Conservation (phyloP, 768 basidiomycete genomes). For the Tylopilus felleus region DNA sequence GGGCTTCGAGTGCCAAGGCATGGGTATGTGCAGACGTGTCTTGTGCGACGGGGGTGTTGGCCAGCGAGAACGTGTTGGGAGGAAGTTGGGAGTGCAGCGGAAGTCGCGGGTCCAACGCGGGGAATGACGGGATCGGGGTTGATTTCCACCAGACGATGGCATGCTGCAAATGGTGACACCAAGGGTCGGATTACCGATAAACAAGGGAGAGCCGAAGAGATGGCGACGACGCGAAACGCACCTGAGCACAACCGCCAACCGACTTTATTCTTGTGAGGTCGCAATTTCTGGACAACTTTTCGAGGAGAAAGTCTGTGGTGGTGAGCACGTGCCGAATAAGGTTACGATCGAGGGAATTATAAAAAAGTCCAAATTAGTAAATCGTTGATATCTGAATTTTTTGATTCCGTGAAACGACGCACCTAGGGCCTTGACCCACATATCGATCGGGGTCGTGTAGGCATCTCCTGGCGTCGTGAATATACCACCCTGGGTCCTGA, state of each 20-base stretch:
- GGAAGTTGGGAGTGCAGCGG: conserved; percentile 68
- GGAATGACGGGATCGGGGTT: conserved; percentile 67
- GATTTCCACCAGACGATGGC: conserved; percentile 89
- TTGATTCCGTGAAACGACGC: conserved; percentile 52
- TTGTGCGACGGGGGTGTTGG: conserved; percentile 72
- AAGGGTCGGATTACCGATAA: conserved; percentile 3
- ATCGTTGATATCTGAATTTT: conserved; percentile 42
- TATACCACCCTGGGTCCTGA: conserved; percentile 80
- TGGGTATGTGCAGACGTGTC: conserved; percentile 81
- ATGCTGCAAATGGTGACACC: conserved; percentile 36
- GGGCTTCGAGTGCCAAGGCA: conserved; percentile 68
- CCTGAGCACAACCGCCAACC: conserved; percentile 78
- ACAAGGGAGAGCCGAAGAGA: neutral
- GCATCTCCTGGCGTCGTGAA: conserved; percentile 85
- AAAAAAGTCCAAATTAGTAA: conserved; percentile 35
- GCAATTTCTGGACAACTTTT: conserved; percentile 67
- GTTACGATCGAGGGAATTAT: conserved; percentile 32
- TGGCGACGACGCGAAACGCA: conserved; percentile 26
- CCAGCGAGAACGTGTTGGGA: conserved; percentile 62
- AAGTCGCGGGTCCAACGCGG: conserved; percentile 67
- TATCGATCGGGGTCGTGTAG: conserved; percentile 84
- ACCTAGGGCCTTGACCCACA: conserved; percentile 90
- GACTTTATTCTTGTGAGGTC: conserved; percentile 70
- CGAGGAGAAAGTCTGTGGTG: conserved; percentile 61
- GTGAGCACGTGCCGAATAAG: conserved; percentile 25